Conservation (phyloP, 2,329 filamentous ascomycete genomes). For the Hypoxylon sp. region DNA sequence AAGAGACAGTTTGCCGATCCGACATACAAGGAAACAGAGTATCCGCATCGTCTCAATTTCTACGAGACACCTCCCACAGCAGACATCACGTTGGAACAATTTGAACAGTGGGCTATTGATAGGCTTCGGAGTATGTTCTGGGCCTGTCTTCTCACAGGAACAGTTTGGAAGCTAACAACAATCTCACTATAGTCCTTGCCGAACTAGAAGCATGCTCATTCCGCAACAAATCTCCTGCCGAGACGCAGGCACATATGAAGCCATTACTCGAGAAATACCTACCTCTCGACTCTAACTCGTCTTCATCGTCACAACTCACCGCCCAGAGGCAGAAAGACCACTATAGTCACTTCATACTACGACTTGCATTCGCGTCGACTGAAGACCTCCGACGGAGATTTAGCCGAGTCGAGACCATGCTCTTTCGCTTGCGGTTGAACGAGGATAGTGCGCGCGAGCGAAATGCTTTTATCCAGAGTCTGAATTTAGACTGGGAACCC, state of each 20-base stretch:
- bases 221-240: conserved; percentile 86
- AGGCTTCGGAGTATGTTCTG: conserved; percentile 78
- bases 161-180: conserved; percentile 37
- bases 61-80: conserved; percentile 90
- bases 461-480: conserved; percentile 79
- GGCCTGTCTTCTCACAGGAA: not conserved
- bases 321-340: conserved; percentile 93
- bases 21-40: conserved; percentile 82
- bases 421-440: conserved; percentile 87
- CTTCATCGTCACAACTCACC: conserved; percentile 66
- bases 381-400: conserved; percentile 92
- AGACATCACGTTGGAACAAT: conserved; percentile 96
- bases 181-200: conserved; percentile 74
- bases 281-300: conserved; percentile 51
- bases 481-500: conserved; percentile 88
- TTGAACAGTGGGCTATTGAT: conserved; percentile 99
- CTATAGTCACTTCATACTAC: conserved; percentile 97
- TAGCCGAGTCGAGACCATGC: conserved; percentile 85
- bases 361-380: conserved; percentile 91
- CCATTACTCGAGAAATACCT: conserved; percentile 82
- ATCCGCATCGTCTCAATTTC: conserved; percentile 91
- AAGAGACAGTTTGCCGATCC: conserved; percentile 89
- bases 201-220: conserved; percentile 96
- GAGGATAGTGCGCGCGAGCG: conserved; percentile 82
- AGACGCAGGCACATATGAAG: conserved; percentile 87